phyloP scores from a whole-genome alignment of 78 protist species.

The Cavenderia fasciculata region DNA sequence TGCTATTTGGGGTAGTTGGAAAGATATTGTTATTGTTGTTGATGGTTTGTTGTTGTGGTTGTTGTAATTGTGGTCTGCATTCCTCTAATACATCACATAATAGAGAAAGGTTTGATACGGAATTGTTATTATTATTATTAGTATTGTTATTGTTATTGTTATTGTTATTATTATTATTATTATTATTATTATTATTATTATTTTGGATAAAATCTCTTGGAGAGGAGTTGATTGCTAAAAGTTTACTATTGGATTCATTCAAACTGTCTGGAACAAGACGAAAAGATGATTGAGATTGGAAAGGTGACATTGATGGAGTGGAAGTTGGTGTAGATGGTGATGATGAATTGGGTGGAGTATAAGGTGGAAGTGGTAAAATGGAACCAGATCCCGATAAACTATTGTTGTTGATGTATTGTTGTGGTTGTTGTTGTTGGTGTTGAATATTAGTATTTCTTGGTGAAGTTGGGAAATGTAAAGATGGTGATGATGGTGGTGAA shows the following conservation, averaged over 20 bases:
- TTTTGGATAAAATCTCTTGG: too few species aligned
- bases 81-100: constrained; percentile 57
- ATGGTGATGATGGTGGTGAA: constrained; percentile 36
- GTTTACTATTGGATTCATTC: not conserved
- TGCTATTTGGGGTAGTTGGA: too few species aligned
- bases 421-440: too few species aligned
- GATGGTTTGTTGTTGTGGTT: not conserved
- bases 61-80: not conserved
- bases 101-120: not conserved
- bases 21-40: not conserved
- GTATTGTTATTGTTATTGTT: not conserved
- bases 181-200: too few species aligned
- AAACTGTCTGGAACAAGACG: not conserved
- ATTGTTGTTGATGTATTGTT: too few species aligned
- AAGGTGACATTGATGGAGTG: not conserved
- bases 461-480: constrained; percentile 27
- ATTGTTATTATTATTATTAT: not conserved
- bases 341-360: not conserved
- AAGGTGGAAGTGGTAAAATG: too few species aligned
- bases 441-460: too few species aligned
- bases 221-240: not conserved
- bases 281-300: not conserved
- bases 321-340: constrained; percentile 9
- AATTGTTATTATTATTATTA: not conserved
- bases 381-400: too few species aligned